Base-by-base conservation (phyloP, 495 filamentous ascomycete genomes). In the Neurospora sublineolata region DNA sequence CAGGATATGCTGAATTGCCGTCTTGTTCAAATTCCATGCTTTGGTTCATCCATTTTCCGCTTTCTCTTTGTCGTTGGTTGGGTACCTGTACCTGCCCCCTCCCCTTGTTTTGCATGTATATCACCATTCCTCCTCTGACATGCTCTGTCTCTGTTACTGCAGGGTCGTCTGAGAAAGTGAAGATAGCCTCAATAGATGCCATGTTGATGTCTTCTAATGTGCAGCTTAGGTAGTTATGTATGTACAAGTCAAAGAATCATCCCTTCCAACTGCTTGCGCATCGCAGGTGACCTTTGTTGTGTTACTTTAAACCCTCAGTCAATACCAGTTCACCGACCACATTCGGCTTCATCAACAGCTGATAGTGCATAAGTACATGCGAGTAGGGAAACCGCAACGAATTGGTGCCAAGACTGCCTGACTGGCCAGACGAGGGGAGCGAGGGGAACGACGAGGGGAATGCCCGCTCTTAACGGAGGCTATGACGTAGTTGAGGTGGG, bases 11-110 rank as follows among this genome's bases (percentile, higher is more conserved):
- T 71, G 68, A 71, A 75, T 71, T 72, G 67, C 72, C 52, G 52
- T 64, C 52, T 64, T 33, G 52, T 71, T 30, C 68, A 75, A 76
- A 78, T 78, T 75, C 76, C 77, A 78, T 79, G 77, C 67, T 75
- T 76, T 74, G 73, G 69, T 70, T 71, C 75, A 71, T 72, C 77
- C 74, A 76, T 74, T 75, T 78, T 78, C 69, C 14, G 27, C 52
- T 33, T 33, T 64, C 27, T 60, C 33, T 64, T 33, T 64, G 12
- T 64, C 52, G 27, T 64, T 64, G 52, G 52, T 64, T 64, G 52
- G 27, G 52, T 64, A 64, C 52, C 52, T 64, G 52, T 60, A 60
- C 52, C 52, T 30, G 27, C 7, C 52, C 46, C 46, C 23, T 58
- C 23, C 46, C 46, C 46, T 5, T 58, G 52, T 60, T 60, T 33